Conservation (phyloP, 2,329 filamentous ascomycete species). For the Aspergillus sp. region DNA sequence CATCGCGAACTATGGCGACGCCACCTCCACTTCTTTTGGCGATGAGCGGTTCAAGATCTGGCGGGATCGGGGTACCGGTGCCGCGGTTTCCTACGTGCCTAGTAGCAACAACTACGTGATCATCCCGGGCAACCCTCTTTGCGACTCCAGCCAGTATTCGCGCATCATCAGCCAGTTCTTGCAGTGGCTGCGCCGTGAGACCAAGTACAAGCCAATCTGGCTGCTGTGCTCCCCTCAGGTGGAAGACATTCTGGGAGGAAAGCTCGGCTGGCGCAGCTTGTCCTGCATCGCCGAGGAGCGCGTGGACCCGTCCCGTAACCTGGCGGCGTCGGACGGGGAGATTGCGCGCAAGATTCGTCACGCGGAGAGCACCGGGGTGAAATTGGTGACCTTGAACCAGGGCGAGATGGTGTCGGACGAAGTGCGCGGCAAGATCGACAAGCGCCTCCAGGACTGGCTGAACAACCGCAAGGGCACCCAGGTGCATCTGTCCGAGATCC, state of each 20-base stretch:
- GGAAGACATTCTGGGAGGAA: conserved; percentile 75
- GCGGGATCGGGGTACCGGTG: conserved; percentile 76
- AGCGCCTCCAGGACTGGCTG: conserved; percentile 77
- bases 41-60: conserved; percentile 86
- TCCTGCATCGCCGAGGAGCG: conserved; percentile 88
- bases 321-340: conserved; percentile 63
- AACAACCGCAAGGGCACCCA: conserved; percentile 77
- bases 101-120: conserved; percentile 73
- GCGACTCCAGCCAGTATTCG: conserved; percentile 72
- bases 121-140: conserved; percentile 83
- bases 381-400: conserved; percentile 70
- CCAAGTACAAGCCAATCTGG: conserved; percentile 78
- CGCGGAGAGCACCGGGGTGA: conserved; percentile 79
- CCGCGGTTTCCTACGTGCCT: conserved; percentile 79
- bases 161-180: conserved; percentile 74
- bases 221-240: conserved; percentile 77
- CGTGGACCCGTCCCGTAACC: conserved; percentile 70
- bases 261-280: conserved; percentile 83
- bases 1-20: conserved; percentile 93
- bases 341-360: conserved; percentile 75
- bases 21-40: conserved; percentile 90
- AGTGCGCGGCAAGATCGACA: conserved; percentile 67
- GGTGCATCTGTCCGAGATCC: conserved; percentile 86
- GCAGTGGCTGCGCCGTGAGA: conserved; percentile 70
- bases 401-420: conserved; percentile 65